These are phyloP conservation scores for Gossypium bickii DNA, from an alignment of 345 rosid genomes.

Conservation along the genomic window DNA sequence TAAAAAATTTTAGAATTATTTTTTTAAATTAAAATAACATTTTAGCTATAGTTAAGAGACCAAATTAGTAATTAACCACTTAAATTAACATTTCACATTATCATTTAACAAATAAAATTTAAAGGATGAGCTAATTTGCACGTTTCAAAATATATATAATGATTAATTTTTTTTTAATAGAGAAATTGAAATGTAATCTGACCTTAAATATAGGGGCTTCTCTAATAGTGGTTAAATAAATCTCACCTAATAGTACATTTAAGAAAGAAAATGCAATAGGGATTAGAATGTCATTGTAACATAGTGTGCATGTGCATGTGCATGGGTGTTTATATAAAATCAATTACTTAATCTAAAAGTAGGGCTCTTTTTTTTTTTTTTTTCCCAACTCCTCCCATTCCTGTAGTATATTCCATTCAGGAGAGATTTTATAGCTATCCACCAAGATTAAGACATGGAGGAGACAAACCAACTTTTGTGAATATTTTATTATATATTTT, in stretches of 20 bases:
- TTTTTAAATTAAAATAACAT: no score
- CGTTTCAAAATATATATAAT: not conserved
- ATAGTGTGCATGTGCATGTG: not conserved
- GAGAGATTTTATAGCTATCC: not conserved
- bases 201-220: no score
- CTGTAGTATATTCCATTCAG: not conserved
- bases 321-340: not conserved
- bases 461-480: not conserved
- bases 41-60: no score
- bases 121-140: no score
- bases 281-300: not conserved
- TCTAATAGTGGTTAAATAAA: no score
- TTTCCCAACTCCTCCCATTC: not conserved
- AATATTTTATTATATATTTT: not conserved
- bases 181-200: accelerated
- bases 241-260: no score
- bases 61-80: no score
- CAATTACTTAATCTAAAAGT: not conserved
- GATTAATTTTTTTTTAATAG: not conserved
- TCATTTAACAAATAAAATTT: no score
- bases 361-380: not conserved
- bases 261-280: not conserved
- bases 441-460: not conserved
- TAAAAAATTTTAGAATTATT: no score
- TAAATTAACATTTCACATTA: no score